Percentiles rank a stretch among this genome's conserved stretches.
phyloP scores from a whole-genome alignment of 148 eudicot species.

The Dysphania ambrosioides region DNA sequence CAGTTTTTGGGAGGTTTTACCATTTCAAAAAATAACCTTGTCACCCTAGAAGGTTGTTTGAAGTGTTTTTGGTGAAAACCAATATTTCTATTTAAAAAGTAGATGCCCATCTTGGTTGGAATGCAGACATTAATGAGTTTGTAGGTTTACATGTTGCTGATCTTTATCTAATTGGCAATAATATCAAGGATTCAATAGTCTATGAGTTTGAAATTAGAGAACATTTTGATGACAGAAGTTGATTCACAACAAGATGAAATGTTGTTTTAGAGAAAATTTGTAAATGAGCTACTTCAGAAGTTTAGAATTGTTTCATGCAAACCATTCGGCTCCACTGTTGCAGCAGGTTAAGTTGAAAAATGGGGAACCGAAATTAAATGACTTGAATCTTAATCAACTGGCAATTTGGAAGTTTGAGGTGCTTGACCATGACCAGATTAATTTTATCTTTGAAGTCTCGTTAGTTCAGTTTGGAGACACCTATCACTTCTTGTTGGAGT shows the following conservation, averaged over 20 bases:
- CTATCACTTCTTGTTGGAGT: neutral
- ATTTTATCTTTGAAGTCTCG: neutral
- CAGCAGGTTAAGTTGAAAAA: too few relatives aligned
- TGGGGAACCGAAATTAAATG: neutral
- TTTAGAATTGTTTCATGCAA: neutral
- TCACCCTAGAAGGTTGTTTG: too few relatives aligned
- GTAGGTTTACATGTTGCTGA: neutral
- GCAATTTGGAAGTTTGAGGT: neutral
- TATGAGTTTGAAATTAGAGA: neutral
- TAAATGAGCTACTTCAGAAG: neutral
- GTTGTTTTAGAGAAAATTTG: neutral
- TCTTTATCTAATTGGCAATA: too few relatives aligned
- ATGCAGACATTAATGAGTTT: neutral
- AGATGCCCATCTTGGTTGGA: too few relatives aligned
- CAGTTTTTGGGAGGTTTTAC: too few relatives aligned
- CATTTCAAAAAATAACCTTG: too few relatives aligned
- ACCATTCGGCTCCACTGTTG: neutral
- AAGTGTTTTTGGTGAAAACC: too few relatives aligned
- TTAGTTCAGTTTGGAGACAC: neutral
- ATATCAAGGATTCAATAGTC: too few relatives aligned
- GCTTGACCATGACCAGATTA: neutral
- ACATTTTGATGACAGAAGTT: neutral
- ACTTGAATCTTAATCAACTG: neutral
- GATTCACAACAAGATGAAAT: neutral
- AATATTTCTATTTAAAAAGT: too few relatives aligned